These are phyloP conservation scores for Pestalotiopsis fici DNA, from an alignment of 2,329 filamentous ascomycete genomes.

Conservation along the genomic window DNA sequence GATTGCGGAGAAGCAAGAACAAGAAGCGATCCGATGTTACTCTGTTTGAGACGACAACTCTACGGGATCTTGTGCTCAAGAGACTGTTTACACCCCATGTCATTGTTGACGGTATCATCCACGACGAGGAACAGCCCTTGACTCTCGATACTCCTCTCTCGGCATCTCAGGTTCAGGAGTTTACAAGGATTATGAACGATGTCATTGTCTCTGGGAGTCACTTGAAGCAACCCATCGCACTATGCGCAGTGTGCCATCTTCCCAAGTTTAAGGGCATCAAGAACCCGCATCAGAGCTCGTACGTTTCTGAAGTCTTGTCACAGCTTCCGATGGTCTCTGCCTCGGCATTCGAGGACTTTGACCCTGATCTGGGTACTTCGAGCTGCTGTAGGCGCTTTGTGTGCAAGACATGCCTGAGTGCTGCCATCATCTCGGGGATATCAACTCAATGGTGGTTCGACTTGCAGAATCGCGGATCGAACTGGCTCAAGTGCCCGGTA, in stretches of 20 bases:
- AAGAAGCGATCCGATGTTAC: slow-evolving; percentile 2
- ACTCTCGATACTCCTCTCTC: slow-evolving; percentile 13
- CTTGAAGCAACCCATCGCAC: slow-evolving; percentile 11
- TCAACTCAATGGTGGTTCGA: slow-evolving; percentile 13
- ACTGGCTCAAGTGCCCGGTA: slow-evolving; percentile 14
- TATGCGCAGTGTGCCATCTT: slow-evolving; percentile 15
- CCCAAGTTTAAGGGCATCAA: slow-evolving; percentile 14
- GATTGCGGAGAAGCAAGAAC: neutral
- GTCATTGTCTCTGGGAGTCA: slow-evolving; percentile 7
- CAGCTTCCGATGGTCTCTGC: slow-evolving; percentile 8
- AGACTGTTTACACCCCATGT: slow-evolving; percentile 10
- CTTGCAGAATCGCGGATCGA: neutral
- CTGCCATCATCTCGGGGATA: slow-evolving; percentile 11
- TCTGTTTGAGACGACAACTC: slow-evolving; percentile 8
- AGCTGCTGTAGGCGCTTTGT: slow-evolving; percentile 14
- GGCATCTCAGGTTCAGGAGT: slow-evolving; percentile 10
- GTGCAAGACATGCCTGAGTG: slow-evolving; percentile 13
- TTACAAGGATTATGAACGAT: slow-evolving; percentile 11
- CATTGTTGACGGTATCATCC: slow-evolving; percentile 7
- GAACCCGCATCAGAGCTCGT: slow-evolving; percentile 6
- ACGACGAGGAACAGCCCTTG: neutral
- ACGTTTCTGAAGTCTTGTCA: slow-evolving; percentile 11
- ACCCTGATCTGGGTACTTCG: slow-evolving; percentile 7
- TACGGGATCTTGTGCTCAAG: slow-evolving; percentile 12
- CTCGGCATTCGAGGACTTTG: slow-evolving; percentile 12